phyloP scores from a whole-genome alignment of 176 grass and related monocot species.

The Carex cristatella region DNA sequence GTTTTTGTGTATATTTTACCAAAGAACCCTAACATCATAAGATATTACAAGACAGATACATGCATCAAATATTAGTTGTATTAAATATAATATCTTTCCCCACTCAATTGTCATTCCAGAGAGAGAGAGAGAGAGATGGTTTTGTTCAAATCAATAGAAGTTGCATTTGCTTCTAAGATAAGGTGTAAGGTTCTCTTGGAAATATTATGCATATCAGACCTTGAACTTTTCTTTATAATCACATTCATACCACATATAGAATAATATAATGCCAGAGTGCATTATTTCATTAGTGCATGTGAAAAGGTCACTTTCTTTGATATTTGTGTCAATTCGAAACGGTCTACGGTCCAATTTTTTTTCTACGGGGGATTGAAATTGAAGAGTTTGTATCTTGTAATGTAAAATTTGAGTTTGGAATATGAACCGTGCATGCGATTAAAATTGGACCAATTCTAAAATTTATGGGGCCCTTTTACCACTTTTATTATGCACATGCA shows the following conservation, averaged over 20 bases:
- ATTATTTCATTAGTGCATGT: neutral
- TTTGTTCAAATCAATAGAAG: neutral
- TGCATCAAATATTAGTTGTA: no score
- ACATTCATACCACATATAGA: neutral
- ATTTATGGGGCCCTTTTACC: no score
- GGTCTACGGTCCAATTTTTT: no score
- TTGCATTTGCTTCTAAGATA: conserved; percentile 25
- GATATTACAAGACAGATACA: no score
- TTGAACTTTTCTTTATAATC: neutral
- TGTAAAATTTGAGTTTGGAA: no score
- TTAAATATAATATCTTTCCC: neutral
- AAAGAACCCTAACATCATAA: no score
- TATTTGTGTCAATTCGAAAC: no score
- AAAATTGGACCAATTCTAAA: no score
- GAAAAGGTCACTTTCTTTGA: neutral
- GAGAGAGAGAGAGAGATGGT: neutral
- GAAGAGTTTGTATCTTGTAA: no score
- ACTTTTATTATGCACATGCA: neutral
- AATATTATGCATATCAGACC: conserved; percentile 12
- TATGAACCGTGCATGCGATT: no score
- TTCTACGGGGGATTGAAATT: no score
- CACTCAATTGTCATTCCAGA: neutral
- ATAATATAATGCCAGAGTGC: neutral
- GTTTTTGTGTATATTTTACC: no score
- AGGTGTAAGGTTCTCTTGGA: neutral